A percentile compares a stretch with the other conserved stretches of the same genome.
Evolutionary conservation across 345 rosid species (phyloP).

Genomic region (Boechera divaricarpa): DNA sequence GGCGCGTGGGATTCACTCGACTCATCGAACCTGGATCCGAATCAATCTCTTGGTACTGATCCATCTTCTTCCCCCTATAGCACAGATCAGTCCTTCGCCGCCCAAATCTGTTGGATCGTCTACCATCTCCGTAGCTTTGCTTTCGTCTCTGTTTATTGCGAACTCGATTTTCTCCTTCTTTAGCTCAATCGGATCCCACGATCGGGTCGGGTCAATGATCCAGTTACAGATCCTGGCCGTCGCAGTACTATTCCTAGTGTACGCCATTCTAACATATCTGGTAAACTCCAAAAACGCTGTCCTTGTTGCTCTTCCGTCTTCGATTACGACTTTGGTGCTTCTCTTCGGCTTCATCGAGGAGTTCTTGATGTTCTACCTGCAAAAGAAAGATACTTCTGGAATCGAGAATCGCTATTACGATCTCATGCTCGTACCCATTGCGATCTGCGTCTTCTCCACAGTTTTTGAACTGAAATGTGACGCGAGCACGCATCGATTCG

Average conservation of each 20-base stretch:
- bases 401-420: conserved; percentile 80
- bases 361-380: conserved; percentile 74
- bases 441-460: conserved; percentile 65
- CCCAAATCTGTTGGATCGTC: conserved; percentile 26
- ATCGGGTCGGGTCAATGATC: conserved; percentile 69
- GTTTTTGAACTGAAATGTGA: conserved; percentile 54
- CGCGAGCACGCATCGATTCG: conserved; percentile 35
- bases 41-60: conserved; percentile 27
- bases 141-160: conserved; percentile 58
- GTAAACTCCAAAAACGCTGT: conserved; percentile 38
- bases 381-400: conserved; percentile 70
- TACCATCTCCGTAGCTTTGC: conserved; percentile 39
- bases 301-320: conserved; percentile 50
- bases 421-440: conserved; percentile 83
- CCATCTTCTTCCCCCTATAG: conserved; percentile 46
- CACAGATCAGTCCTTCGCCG: conserved; percentile 40
- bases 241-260: conserved; percentile 62
- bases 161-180: conserved; percentile 66
- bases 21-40: conserved; percentile 42
- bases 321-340: conserved; percentile 57
- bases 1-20: conserved; percentile 63
- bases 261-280: conserved; percentile 59
- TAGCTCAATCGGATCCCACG: conserved; percentile 54
- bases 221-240: conserved; percentile 73
- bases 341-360: conserved; percentile 87